phyloP scores from a whole-genome alignment of 306 rosid species.

The Castanopsis chinensis region DNA sequence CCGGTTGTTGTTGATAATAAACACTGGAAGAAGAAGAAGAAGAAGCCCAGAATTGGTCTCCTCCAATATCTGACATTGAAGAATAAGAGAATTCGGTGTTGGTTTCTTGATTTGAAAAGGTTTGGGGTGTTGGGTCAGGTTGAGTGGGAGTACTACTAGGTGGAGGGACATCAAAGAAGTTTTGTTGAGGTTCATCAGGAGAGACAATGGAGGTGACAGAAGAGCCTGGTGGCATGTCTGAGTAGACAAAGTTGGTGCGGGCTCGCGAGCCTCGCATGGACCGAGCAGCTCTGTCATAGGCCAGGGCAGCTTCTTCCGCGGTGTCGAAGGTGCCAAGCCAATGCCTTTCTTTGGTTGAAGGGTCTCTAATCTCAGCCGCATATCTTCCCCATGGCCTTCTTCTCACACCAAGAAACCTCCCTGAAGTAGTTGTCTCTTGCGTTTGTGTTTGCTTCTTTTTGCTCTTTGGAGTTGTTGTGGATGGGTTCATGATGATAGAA shows the following conservation, averaged over 20 bases:
- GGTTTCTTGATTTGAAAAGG: background rate
- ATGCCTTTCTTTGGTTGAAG: conserved; percentile 54
- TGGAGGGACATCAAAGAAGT: background rate
- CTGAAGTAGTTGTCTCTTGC: conserved; percentile 46
- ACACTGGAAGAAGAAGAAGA: background rate
- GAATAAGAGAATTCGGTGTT: conserved; percentile 5
- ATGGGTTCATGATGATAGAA: conserved; percentile 27
- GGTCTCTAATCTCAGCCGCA: conserved; percentile 56
- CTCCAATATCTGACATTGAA: background rate
- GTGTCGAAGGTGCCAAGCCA: conserved; percentile 62
- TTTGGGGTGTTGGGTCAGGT: background rate
- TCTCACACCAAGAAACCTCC: conserved; percentile 52
- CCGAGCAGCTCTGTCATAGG: conserved; percentile 56
- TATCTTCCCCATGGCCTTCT: conserved; percentile 61
- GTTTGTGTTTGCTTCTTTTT: conserved; percentile 40
- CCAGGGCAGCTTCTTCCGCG: conserved; percentile 58
- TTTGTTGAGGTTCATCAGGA: conserved; percentile 32
- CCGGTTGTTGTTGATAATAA: background rate
- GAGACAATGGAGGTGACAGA: conserved; percentile 50
- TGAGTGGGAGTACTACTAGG: conserved; percentile 1
- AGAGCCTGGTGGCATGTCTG: conserved; percentile 44
- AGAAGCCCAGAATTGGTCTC: conserved; percentile 13
- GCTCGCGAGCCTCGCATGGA: conserved; percentile 61
- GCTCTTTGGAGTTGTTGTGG: conserved; percentile 24
- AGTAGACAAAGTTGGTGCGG: conserved; percentile 51